Base-by-base conservation (phyloP, 768 basidiomycete species). In the Suillus subalutaceus region DNA sequence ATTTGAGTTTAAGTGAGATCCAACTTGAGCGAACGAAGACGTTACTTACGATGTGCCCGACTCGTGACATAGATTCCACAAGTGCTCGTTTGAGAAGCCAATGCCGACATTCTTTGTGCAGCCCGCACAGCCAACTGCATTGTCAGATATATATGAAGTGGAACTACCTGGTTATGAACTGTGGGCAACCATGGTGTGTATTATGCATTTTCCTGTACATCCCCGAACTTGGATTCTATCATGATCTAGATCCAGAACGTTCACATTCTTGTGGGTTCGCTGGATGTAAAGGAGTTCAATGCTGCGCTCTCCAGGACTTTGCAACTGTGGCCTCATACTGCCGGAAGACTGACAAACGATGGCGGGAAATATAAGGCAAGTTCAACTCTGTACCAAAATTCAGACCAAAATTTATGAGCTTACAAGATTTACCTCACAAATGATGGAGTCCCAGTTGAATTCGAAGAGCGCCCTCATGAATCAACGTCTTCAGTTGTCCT, bases 271-370 rank as follows among this genome's bases (percentile, higher is more conserved):
- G 60, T 71, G 6, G 62, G 37, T 40, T 65, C 46, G 26, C 58
- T 74, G 12, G 63, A 72, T 38, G 6, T 70, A 12, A 10, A 62
- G n/a, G 68, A 10, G 56, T 74, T 75, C 55, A 66, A 66, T 30
- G 66, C 65, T 23, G 70, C 73, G 20, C 71, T 74, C 26, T 75
- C 73, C 10, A 60, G 50, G 37, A 63, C 44, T 20, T 62, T 74
- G 16, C 73, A 75, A 61, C 5, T 74, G n/a, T 74, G 72, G 46
- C 74, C 70, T 40, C 74, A 74, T 26, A 67, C 64, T 26, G 72
- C 73, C 0, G 74, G 74, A 15, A 72, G 65, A 30, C 66, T 74
- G 55, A 63, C 64, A 46, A 64, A 63, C 12, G 55, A 7, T 32
- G 64, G 53, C 15, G 63, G 58, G 10, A 44, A 35, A 43, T 74